Base-by-base conservation (phyloP, 805 yeast species). In the Saturnispora sanitii region DNA sequence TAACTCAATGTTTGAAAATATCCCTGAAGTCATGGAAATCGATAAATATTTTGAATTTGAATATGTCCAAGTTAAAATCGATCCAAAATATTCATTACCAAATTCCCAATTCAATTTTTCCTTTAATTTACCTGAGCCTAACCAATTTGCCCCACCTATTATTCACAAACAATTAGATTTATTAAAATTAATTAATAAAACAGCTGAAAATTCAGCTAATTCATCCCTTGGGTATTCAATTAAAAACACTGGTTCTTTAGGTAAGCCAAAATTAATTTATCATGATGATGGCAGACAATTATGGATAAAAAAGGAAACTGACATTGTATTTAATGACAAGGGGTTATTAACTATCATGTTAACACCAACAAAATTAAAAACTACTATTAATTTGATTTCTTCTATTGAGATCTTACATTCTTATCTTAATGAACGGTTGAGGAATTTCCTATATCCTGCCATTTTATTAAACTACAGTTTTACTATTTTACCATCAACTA, bases 391-490 rank as follows among this genome's bases (percentile, higher is more conserved):
- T 8, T 60, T 59, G 36, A 64, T 73, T 2, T 67, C 76, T 46
- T 60, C 64, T n/a, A 47, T 73, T 11, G 87, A 82, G 46, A 52
- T 81, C 4, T 43, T 80, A 2, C 63, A 69, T 8, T 76, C 73
- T 37, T 39, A 76, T 3, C 46, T 77, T 4, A 73, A 68, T 19
- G 50, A 54, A 1, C 52, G 56, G 12, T 49, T 80, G 1, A 56
- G 67, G 19, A 54, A 60, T 4, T 44, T 46, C 4, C 49, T 82
- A 1, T 82, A 80, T 51, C 70, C 73, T 1, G 67, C 77, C 1
- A 73, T 77, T 42, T 52, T 66, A n/a, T 43, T 77, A 8, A 76
- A 78, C 1, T 77, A 68, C 49, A 53, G 70, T 0, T 81, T 81
- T 73, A 77, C 73, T 16, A 45, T 81, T 0, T 61, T 57, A 28